Evolutionary conservation across 192 early-diverging fungal genomes (phyloP).

Genomic region (Coemansia erecta): DNA sequence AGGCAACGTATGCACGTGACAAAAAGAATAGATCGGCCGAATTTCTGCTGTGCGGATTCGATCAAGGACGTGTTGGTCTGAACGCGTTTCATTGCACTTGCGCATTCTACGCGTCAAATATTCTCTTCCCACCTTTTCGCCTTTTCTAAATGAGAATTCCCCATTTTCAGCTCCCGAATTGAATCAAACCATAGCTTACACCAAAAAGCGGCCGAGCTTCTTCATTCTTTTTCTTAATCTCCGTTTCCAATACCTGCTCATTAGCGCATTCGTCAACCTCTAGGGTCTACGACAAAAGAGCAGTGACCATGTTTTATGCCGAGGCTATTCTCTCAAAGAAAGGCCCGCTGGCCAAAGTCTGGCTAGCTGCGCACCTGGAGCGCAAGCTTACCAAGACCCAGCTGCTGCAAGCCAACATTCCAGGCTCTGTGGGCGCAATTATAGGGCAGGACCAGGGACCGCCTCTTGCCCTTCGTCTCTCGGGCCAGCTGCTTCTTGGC

Average conservation of each 20-base stretch:
- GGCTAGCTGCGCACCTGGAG: constrained; percentile 98
- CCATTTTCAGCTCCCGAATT: too few species aligned
- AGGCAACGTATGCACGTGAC: too few species aligned
- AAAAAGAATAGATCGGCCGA: too few species aligned
- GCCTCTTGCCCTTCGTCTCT: constrained; percentile 89
- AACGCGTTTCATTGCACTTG: too few species aligned
- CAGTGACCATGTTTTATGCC: constrained; percentile 64
- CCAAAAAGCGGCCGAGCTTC: too few species aligned
- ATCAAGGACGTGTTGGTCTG: too few species aligned
- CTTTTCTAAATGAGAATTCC: too few species aligned
- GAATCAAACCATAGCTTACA: too few species aligned
- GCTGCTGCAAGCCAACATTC: constrained; percentile 91
- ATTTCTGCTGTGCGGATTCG: too few species aligned
- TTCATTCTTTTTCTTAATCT: too few species aligned
- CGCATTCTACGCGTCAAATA: too few species aligned
- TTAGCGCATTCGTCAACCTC: not conserved
- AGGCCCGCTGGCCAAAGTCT: constrained; percentile 91
- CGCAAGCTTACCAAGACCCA: constrained; percentile 94
- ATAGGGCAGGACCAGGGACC: constrained; percentile 71
- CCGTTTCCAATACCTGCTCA: not conserved
- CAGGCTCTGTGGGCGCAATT: constrained; percentile 82
- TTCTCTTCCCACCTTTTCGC: too few species aligned
- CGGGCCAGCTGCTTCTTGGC: constrained; percentile 94
- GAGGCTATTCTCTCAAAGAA: constrained; percentile 79
- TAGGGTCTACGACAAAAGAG: not conserved